Evolutionary conservation across 768 basidiomycete species (phyloP).

Genomic region (Pleurotus giganteus): DNA sequence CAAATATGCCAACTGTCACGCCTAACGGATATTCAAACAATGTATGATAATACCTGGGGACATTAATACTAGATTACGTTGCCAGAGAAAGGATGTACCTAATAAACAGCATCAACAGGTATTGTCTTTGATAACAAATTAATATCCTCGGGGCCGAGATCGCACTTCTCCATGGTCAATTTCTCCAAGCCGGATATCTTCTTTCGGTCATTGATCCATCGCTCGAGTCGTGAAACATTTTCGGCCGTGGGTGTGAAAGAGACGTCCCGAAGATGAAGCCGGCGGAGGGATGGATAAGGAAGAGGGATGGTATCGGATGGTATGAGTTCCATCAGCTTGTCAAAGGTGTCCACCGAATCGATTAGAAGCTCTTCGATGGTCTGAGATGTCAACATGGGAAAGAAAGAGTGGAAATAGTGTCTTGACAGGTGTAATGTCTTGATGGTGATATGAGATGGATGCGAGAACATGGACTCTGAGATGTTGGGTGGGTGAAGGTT

Average conservation of each 20-base stretch:
- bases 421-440: not conserved
- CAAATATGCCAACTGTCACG: too few species aligned
- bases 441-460: not conserved
- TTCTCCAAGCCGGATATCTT: not conserved
- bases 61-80: too few species aligned
- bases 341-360: not conserved
- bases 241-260: not conserved
- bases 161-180: not conserved
- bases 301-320: not conserved
- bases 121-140: not conserved
- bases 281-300: not conserved
- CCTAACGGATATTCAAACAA: too few species aligned
- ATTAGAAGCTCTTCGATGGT: not conserved
- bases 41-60: too few species aligned
- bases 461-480: not conserved
- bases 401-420: not conserved
- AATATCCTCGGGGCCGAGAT: not conserved
- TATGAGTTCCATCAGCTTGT: not conserved
- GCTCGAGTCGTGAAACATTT: not conserved
- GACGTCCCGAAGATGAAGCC: not conserved
- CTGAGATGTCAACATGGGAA: not conserved
- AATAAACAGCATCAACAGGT: too few species aligned
- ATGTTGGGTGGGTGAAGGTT: not conserved
- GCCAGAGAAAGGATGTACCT: too few species aligned
- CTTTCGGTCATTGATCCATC: not conserved